Evolutionary conservation across 768 basidiomycete genomes (phyloP).

Genomic region (Termitomyces sp.): DNA sequence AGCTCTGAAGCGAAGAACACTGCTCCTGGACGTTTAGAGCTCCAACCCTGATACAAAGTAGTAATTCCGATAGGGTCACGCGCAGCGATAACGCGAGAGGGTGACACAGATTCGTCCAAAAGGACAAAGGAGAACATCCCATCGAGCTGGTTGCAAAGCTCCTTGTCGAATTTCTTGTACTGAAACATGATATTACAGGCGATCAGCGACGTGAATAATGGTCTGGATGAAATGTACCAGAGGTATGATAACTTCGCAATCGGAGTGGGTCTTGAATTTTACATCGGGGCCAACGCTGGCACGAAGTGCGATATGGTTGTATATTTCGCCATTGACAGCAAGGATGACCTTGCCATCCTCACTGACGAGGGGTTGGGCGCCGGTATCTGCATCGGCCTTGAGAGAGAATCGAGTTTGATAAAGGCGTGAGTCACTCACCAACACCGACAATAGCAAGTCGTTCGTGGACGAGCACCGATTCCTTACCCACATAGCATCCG

Average conservation of each 20-base stretch:
- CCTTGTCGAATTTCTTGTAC: conserved; percentile 83
- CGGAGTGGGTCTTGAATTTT: conserved; percentile 95
- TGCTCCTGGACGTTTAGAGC: conserved; percentile 73
- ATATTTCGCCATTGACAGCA: conserved; percentile 98
- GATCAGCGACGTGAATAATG: neutral
- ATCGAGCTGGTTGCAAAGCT: conserved; percentile 78
- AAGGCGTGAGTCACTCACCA: conserved; percentile 48
- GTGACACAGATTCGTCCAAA: conserved; percentile 87
- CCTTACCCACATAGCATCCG: conserved; percentile 85
- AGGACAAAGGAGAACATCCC: conserved; percentile 99
- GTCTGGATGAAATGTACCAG: conserved; percentile 50
- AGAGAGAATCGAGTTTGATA: neutral
- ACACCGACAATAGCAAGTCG: conserved; percentile 97
- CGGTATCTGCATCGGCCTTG: conserved; percentile 61
- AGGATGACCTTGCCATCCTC: conserved; percentile 82
- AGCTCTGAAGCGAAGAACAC: conserved; percentile 96
- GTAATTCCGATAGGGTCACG: conserved; percentile 98
- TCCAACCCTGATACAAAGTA: conserved; percentile 97
- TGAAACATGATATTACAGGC: conserved; percentile 26
- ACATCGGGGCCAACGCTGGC: conserved; percentile 57
- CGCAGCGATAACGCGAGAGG: conserved; percentile 89
- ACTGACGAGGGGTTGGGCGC: conserved; percentile 91
- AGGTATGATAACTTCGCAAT: conserved; percentile 96
- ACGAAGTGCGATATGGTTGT: conserved; percentile 88
- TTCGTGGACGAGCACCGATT: conserved; percentile 87